phyloP scores from a whole-genome alignment of 768 basidiomycete genomes.

The Mycena metata region DNA sequence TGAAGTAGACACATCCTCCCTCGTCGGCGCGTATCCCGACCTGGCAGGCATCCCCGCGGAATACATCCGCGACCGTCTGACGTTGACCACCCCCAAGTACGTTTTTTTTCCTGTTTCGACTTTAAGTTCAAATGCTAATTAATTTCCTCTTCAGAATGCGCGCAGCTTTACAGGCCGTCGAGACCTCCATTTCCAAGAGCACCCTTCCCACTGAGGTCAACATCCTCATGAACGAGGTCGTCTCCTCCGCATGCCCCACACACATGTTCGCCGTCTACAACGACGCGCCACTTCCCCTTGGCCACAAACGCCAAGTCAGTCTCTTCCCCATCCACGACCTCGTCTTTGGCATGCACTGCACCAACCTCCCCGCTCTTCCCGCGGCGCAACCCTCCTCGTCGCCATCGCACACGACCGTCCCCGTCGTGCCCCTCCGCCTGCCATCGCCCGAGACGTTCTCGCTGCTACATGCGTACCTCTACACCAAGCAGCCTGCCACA shows the following conservation, averaged over 20 bases:
- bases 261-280: conserved; percentile 54
- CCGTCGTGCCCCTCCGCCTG: conserved; percentile 65
- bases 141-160: conserved; percentile 35
- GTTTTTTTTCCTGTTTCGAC: conserved; percentile 10
- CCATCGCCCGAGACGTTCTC: conserved; percentile 67
- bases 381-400: conserved; percentile 29
- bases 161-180: conserved; percentile 30
- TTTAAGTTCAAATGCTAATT: conserved; percentile 7
- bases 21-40: conserved; percentile 34
- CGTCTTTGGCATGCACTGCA: conserved; percentile 56
- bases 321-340: conserved; percentile 60
- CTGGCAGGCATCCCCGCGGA: conserved; percentile 37
- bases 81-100: conserved; percentile 31
- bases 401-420: conserved; percentile 47
- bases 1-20: conserved; percentile 32
- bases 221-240: conserved; percentile 42
- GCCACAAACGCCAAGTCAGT: conserved; percentile 45
- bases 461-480: conserved; percentile 62
- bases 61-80: conserved; percentile 39
- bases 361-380: conserved; percentile 53
- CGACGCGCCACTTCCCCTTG: conserved; percentile 40
- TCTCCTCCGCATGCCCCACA: conserved; percentile 43
- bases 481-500: conserved; percentile 58
- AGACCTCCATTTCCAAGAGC: conserved; percentile 1
- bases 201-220: conserved; percentile 42